Percentiles rank a stretch among this genome's conserved stretches.
phyloP scores from a whole-genome alignment of 306 rosid genomes.

The Sophora flavescens region DNA sequence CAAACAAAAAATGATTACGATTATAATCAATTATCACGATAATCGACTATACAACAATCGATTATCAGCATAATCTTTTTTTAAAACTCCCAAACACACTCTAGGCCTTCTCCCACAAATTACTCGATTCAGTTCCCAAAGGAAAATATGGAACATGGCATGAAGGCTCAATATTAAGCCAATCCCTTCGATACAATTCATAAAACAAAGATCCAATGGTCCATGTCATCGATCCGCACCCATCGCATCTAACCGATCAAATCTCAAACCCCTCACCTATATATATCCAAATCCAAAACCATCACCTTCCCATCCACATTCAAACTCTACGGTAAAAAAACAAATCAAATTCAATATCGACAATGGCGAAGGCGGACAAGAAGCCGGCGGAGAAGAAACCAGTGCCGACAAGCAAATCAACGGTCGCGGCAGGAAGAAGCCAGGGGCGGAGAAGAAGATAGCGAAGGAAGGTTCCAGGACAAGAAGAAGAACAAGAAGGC shows the following conservation, averaged over 20 bases:
- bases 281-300: neutral
- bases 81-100: too few species aligned
- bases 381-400: conserved; percentile 69
- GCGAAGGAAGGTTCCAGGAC: conserved; percentile 48
- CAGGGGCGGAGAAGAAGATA: conserved; percentile 64
- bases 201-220: neutral
- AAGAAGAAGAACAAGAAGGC: conserved; percentile 65
- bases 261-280: neutral
- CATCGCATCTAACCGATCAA: conserved; percentile 31
- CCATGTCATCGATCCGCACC: conserved; percentile 51
- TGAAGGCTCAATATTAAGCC: neutral
- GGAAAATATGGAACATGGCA: neutral
- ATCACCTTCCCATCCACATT: neutral
- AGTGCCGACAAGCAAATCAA: conserved; percentile 54
- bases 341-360: neutral
- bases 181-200: conserved; percentile 36
- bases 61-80: too few species aligned
- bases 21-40: too few species aligned
- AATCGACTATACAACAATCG: too few species aligned
- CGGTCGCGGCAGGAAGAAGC: conserved; percentile 59
- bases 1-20: too few species aligned
- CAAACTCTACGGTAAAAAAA: too few species aligned
- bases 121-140: neutral
- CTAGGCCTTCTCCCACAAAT: too few species aligned
- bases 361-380: conserved; percentile 58